Conservation (phyloP, 2,329 filamentous ascomycete species). For the Zelopaecilomyces penicillatus region DNA sequence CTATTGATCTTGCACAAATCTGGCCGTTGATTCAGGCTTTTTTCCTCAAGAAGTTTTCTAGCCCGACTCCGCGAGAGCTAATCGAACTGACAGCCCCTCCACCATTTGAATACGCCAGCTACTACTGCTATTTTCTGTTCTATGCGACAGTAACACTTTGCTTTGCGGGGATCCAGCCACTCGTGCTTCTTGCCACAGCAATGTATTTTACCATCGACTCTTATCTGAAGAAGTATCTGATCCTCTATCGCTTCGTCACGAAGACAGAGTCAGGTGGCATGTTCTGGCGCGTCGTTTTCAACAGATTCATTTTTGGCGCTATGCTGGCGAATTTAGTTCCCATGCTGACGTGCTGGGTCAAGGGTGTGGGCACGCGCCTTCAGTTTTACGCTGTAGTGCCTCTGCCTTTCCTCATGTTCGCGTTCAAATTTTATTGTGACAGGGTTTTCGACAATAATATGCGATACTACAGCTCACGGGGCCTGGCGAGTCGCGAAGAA, state of each 20-base stretch:
- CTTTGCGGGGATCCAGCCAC: constrained; percentile 76
- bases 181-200: constrained; percentile 77
- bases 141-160: constrained; percentile 84
- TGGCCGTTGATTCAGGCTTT: constrained; percentile 79
- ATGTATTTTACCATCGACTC: constrained; percentile 84
- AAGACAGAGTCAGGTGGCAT: constrained; percentile 93
- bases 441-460: constrained; percentile 69
- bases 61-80: constrained; percentile 79
- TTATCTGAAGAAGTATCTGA: constrained; percentile 87
- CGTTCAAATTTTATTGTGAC: constrained; percentile 81
- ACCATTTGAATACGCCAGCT: constrained; percentile 87
- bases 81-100: constrained; percentile 91
- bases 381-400: constrained; percentile 64
- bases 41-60: constrained; percentile 74
- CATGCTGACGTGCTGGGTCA: constrained; percentile 65
- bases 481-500: constrained; percentile 40
- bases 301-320: constrained; percentile 78
- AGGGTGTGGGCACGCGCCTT: constrained; percentile 49
- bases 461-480: constrained; percentile 67
- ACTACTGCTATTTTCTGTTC: constrained; percentile 97
- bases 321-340: constrained; percentile 73
- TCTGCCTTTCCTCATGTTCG: constrained; percentile 67
- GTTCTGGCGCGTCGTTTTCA: constrained; percentile 88
- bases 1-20: constrained; percentile 86
- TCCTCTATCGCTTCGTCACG: constrained; percentile 91